Percentiles rank a stretch among this genome's conserved stretches.
Evolutionary conservation across 768 basidiomycete genomes (phyloP).

Genomic region (Lactarius hatsudake): DNA sequence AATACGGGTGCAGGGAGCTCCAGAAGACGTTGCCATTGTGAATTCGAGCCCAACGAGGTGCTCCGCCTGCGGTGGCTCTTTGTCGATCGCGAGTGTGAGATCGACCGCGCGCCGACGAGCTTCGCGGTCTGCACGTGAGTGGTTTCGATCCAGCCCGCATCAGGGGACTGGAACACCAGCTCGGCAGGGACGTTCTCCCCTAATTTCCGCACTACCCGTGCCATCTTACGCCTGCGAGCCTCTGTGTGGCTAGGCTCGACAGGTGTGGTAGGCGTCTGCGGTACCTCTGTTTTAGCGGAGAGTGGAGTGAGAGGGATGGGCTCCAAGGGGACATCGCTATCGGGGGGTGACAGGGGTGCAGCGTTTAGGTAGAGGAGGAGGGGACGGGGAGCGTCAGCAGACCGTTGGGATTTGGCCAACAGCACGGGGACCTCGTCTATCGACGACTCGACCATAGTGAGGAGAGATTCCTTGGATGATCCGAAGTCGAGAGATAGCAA

Average conservation of each 20-base stretch:
- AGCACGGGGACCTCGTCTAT: slow-evolving; percentile 29
- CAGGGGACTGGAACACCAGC: slow-evolving; percentile 29
- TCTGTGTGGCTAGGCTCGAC: slow-evolving; percentile 10
- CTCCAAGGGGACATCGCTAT: slow-evolving; percentile 25
- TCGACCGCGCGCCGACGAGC: not conserved
- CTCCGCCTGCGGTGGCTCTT: slow-evolving; percentile 18
- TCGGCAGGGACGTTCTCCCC: slow-evolving; percentile 34
- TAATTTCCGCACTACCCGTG: slow-evolving; percentile 30
- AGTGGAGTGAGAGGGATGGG: slow-evolving; percentile 36
- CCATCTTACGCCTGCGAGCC: slow-evolving; percentile 26
- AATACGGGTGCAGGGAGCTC: slow-evolving; percentile 16
- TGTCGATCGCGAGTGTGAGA: not conserved
- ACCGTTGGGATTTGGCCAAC: slow-evolving; percentile 18
- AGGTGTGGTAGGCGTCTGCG: slow-evolving; percentile 14
- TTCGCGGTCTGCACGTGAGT: not conserved
- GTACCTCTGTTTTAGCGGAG: not conserved
- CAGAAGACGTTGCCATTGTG: not conserved
- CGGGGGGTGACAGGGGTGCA: slow-evolving; percentile 30
- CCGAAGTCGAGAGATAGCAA: slow-evolving; percentile 20
- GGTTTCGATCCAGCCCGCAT: not conserved
- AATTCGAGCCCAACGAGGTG: slow-evolving; percentile 9
- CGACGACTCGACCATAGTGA: slow-evolving; percentile 29
- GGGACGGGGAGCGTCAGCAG: slow-evolving; percentile 30
- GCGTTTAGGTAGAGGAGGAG: slow-evolving; percentile 36
- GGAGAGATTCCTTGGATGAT: slow-evolving; percentile 31